phyloP scores from a whole-genome alignment of 495 filamentous ascomycete genomes.

The Hypoxylon subgilvum region DNA sequence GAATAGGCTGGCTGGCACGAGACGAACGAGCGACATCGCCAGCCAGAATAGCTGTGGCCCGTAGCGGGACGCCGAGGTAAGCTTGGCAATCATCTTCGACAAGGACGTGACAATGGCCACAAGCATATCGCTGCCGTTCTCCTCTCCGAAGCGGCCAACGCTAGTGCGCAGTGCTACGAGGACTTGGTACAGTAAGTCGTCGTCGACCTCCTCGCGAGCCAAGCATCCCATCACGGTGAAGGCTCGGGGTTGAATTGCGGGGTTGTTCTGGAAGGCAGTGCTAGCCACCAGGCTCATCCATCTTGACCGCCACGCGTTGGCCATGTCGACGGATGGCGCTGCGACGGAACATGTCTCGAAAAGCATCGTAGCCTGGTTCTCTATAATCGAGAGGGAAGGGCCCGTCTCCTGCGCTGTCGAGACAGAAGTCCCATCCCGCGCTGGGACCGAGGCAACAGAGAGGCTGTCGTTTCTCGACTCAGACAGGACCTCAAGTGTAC shows the following conservation, averaged over 20 bases:
- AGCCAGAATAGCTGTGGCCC: slow-evolving; percentile 73
- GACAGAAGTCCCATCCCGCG: slow-evolving; percentile 52
- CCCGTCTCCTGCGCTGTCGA: slow-evolving; percentile 56
- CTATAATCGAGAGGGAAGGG: slow-evolving; percentile 56
- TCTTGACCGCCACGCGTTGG: slow-evolving; percentile 71
- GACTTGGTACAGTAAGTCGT: slow-evolving; percentile 71
- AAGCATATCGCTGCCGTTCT: slow-evolving; percentile 67
- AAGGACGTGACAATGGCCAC: slow-evolving; percentile 67
- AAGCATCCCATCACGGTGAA: slow-evolving; percentile 74
- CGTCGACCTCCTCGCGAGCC: slow-evolving; percentile 69
- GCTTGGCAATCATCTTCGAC: slow-evolving; percentile 72
- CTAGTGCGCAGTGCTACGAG: slow-evolving; percentile 67
- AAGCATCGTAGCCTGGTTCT: slow-evolving; percentile 60
- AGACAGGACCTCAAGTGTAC: slow-evolving; percentile 60
- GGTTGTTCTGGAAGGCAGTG: slow-evolving; percentile 73
- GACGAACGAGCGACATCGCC: slow-evolving; percentile 66
- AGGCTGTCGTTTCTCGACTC: slow-evolving; percentile 60
- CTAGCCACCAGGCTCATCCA: slow-evolving; percentile 75
- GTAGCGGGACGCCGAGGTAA: slow-evolving; percentile 67
- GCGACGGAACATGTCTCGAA: slow-evolving; percentile 67
- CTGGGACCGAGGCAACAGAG: slow-evolving; percentile 44
- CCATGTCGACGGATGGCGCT: slow-evolving; percentile 65
- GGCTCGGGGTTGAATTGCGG: slow-evolving; percentile 68
- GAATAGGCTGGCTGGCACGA: slow-evolving; percentile 63
- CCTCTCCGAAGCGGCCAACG: slow-evolving; percentile 63